Evolutionary conservation across 1,284 basidiomycete species (phyloP).

Genomic region (Heterobasidion parviporum): DNA sequence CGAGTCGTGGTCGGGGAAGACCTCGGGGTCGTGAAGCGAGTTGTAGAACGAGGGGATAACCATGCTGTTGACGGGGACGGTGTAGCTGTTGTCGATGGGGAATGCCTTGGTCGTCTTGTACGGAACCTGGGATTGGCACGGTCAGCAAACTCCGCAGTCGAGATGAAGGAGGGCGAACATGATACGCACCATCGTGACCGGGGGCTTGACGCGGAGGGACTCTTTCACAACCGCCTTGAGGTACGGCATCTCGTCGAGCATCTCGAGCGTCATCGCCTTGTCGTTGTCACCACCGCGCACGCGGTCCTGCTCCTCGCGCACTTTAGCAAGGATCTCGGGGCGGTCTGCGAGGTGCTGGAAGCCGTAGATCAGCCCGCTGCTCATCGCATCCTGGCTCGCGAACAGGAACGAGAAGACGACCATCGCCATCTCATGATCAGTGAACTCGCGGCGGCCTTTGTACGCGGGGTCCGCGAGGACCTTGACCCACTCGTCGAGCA

Average conservation of each 20-base stretch:
- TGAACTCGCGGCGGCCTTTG: conserved; percentile 84
- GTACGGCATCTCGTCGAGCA: conserved; percentile 91
- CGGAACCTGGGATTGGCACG: conserved; percentile 59
- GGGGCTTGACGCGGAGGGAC: conserved; percentile 83
- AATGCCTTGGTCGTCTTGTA: conserved; percentile 87
- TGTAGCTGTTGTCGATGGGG: conserved; percentile 88
- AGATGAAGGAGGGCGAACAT: background rate
- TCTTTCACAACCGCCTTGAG: conserved; percentile 90
- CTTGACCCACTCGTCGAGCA: conserved; percentile 90
- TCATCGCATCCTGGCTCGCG: conserved; percentile 98
- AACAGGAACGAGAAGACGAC: conserved; percentile 96
- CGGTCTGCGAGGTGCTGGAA: conserved; percentile 96
- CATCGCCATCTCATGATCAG: conserved; percentile 93
- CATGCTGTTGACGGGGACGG: conserved; percentile 88
- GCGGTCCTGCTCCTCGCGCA: conserved; percentile 86
- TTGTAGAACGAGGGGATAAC: conserved; percentile 97
- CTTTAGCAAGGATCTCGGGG: conserved; percentile 83
- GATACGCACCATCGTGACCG: conserved; percentile 78
- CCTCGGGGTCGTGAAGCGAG: conserved; percentile 83
- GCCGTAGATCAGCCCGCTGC: conserved; percentile 84
- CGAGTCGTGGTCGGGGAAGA: conserved; percentile 83
- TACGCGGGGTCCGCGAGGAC: conserved; percentile 64
- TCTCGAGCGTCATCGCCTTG: conserved; percentile 80
- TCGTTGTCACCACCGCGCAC: conserved; percentile 78
- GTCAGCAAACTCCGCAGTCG: background rate